These are phyloP conservation scores for Oldenlandia corymbosa DNA, from an alignment of 257 asterid genomes.

Conservation along the genomic window DNA sequence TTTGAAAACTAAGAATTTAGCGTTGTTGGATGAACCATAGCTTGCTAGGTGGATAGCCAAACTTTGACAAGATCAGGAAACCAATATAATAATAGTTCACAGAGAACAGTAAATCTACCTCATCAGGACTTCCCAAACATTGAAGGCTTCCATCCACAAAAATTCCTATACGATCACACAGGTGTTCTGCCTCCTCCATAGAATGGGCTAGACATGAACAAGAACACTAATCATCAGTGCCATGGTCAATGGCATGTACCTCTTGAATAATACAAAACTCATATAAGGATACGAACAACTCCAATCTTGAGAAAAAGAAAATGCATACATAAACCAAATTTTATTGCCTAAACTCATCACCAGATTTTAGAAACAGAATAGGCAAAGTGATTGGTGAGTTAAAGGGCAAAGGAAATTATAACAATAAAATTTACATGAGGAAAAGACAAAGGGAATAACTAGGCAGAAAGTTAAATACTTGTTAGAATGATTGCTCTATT, in stretches of 20 bases:
- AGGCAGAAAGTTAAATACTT: constrained; percentile 34
- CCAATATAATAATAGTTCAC: neutral
- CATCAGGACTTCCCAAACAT: constrained; percentile 86
- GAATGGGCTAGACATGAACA: constrained; percentile 65
- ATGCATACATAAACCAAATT: neutral
- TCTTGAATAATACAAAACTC: neutral
- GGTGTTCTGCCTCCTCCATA: constrained; percentile 96
- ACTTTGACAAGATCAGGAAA: neutral
- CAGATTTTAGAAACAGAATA: neutral
- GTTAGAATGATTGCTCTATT: constrained; percentile 89
- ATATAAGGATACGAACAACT: neutral
- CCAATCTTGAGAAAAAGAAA: neutral
- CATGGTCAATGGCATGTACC: neutral
- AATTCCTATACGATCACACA: constrained; percentile 89
- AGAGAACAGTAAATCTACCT: constrained; percentile 39
- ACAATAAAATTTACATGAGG: neutral
- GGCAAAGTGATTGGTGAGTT: neutral
- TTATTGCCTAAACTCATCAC: neutral
- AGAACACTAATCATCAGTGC: neutral
- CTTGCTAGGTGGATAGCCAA: neutral
- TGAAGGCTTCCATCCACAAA: constrained; percentile 88
- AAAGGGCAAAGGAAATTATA: neutral
- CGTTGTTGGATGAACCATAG: neutral
- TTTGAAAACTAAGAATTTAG: neutral
- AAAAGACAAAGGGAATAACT: neutral